These are phyloP conservation scores for Thielaviopsis populi DNA, from an alignment of 2,329 filamentous ascomycete genomes.

Conservation along the genomic window DNA sequence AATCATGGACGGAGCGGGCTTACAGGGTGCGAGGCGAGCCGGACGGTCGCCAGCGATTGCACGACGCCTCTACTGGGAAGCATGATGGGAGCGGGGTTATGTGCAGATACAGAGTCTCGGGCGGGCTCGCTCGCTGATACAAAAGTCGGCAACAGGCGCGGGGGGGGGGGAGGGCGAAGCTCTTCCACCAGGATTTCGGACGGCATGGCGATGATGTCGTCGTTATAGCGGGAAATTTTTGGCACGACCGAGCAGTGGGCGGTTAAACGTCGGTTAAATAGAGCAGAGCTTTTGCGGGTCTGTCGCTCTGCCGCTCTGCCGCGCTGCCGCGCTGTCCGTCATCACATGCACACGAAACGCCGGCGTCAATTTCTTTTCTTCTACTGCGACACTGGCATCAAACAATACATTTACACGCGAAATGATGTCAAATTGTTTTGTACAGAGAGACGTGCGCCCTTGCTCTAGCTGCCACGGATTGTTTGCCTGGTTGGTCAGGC, in stretches of 20 bases:
- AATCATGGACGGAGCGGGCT: slow-evolving; percentile 12
- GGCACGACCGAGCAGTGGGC: slow-evolving; percentile 9
- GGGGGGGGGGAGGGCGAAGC: slow-evolving; percentile 17
- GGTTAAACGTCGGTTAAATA: slow-evolving; percentile 17
- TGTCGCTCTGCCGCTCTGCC: background rate
- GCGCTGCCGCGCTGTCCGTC: background rate
- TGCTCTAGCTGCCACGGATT: background rate
- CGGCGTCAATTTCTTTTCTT: too few relatives aligned
- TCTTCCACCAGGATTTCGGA: slow-evolving; percentile 18
- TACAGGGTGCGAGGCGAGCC: slow-evolving; percentile 23
- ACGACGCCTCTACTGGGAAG: slow-evolving; percentile 32
- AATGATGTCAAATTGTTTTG: background rate
- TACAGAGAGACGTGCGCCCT: background rate
- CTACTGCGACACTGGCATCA: too few relatives aligned
- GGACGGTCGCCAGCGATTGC: slow-evolving; percentile 27
- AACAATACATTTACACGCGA: background rate
- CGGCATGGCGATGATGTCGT: slow-evolving; percentile 8
- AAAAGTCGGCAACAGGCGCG: slow-evolving; percentile 6
- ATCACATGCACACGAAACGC: background rate
- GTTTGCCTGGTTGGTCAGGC: background rate
- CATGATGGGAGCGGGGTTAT: slow-evolving; percentile 24
- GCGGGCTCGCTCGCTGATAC: slow-evolving; percentile 6
- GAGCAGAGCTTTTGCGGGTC: background rate
- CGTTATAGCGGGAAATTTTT: slow-evolving; percentile 17
- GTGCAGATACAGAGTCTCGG: background rate